Evolutionary conservation across 805 yeast species (phyloP), one percentile per base, ranked within the genome.

Genomic region (Myxozyma kluyveri): DNA sequence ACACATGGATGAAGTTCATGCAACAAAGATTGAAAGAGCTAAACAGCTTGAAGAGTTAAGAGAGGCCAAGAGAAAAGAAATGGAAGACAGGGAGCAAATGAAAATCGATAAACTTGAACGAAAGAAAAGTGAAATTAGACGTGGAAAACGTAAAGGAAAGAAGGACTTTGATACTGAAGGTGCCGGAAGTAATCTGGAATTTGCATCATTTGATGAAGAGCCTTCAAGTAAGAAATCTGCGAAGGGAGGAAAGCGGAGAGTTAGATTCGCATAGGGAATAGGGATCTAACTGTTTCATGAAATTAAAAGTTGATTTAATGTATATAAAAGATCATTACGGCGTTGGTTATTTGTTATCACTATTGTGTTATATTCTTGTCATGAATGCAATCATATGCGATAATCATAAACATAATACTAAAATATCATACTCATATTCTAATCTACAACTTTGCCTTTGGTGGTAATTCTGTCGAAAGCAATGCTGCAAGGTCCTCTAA

Each of bases 21-120:
- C 91, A 56, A 85, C 96, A 61, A 93, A 89, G 69, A 74, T 93
- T 50, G 99, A 91, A 66, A 88, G 87, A 65, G 83, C 96, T 0
- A 81, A 87, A 65, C 83, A 95, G 69, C 75, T 93, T 43, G 97
- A 91, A 69, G 95, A 87, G 61, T 80, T 91, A 53, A 78, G 99
- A 65, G 96, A 88, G 40, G 73, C 88, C 59, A 88, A 86, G 72
- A 81, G 88, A 64, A 77, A 83, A 69, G 98, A 93, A 68, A 80
- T 91, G 58, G 97, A 91, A 67, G 75, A 84, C 66, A 85, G 84
- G 65, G 96, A 91, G 62, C 77, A 78, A 48, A 81, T 72, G 31
- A 88, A 88, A 71, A 71, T 75, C 54, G 77, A 75, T 49, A 83
- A 83, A 66, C 69, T 89, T 39, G 95, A 88, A 57, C 80, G 75